A percentile compares a stretch with the other conserved stretches of the same genome.
phyloP scores from a whole-genome alignment of 1,284 basidiomycete genomes.

The Ceratobasidium sp. region DNA sequence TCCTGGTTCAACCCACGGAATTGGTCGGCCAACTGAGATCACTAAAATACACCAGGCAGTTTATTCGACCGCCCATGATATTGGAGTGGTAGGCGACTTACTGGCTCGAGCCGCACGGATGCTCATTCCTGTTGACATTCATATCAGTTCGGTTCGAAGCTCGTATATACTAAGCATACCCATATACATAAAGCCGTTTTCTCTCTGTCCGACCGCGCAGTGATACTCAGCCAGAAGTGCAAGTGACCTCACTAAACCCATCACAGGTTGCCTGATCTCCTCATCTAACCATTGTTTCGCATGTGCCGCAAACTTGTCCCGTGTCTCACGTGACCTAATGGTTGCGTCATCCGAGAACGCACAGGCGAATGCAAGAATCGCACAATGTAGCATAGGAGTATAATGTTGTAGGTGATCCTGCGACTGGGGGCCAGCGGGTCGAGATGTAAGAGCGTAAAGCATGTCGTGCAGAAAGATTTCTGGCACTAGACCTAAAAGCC shows the following conservation, averaged over 20 bases:
- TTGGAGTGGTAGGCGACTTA: not conserved
- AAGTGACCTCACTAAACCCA: constrained; percentile 9
- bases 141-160: not conserved
- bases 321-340: not conserved
- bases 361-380: constrained; percentile 5
- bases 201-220: not conserved
- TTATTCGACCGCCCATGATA: not conserved
- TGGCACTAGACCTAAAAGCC: constrained; percentile 8
- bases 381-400: constrained; percentile 15
- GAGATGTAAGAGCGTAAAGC: constrained; percentile 4
- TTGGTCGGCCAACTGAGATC: not conserved
- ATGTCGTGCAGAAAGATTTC: constrained; percentile 21
- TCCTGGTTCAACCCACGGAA: constrained; percentile 65
- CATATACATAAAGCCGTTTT: constrained; percentile 28
- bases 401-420: not conserved
- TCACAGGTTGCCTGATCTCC: not conserved
- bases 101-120: constrained; percentile 63
- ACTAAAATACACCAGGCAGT: not conserved
- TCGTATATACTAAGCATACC: not conserved
- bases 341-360: not conserved
- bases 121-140: constrained; percentile 63
- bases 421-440: too few relatives aligned
- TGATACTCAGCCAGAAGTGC: constrained; percentile 19
- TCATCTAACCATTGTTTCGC: constrained; percentile 4
- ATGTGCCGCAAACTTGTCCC: not conserved